Conservation (phyloP, 441 rosid species). For the Bocquillonia castaneifolia region DNA sequence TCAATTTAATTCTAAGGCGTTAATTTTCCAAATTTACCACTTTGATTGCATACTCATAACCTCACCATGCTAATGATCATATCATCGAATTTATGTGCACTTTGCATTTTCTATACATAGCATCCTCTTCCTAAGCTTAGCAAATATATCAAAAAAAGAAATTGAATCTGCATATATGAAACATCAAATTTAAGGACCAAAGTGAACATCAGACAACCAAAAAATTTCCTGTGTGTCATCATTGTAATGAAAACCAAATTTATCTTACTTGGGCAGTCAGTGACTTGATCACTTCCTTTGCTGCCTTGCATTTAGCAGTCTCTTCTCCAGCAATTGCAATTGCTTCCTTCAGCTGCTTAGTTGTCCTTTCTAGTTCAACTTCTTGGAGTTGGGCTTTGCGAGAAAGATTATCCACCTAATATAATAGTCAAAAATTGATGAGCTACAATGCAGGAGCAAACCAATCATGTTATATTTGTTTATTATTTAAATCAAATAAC, state of each 20-base stretch:
- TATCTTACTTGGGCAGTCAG: slow-evolving; percentile 83
- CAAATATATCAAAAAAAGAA: not conserved
- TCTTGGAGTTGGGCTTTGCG: slow-evolving; percentile 84
- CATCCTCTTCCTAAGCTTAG: not conserved
- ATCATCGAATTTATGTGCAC: not conserved
- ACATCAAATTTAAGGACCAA: not conserved
- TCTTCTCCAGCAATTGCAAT: slow-evolving; percentile 82
- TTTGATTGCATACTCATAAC: not conserved
- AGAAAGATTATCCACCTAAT: slow-evolving; percentile 82
- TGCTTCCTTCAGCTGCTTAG: slow-evolving; percentile 84
- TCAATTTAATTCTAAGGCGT: too few species aligned
- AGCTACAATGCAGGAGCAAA: slow-evolving; percentile 24
- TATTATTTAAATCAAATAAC: not conserved
- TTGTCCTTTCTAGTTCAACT: slow-evolving; percentile 78
- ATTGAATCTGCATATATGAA: not conserved
- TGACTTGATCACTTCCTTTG: slow-evolving; percentile 95
- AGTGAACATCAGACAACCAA: slow-evolving; percentile 6
- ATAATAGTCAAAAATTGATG: slow-evolving; percentile 22
- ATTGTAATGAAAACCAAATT: not conserved
- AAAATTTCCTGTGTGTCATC: not conserved
- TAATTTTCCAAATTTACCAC: not conserved
- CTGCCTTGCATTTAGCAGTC: slow-evolving; percentile 88
- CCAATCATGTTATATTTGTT: not conserved
- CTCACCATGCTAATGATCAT: not conserved
- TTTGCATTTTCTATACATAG: not conserved